These are phyloP conservation scores for Plantago ovata DNA, from an alignment of 257 asterid species.

Conservation along the genomic window DNA sequence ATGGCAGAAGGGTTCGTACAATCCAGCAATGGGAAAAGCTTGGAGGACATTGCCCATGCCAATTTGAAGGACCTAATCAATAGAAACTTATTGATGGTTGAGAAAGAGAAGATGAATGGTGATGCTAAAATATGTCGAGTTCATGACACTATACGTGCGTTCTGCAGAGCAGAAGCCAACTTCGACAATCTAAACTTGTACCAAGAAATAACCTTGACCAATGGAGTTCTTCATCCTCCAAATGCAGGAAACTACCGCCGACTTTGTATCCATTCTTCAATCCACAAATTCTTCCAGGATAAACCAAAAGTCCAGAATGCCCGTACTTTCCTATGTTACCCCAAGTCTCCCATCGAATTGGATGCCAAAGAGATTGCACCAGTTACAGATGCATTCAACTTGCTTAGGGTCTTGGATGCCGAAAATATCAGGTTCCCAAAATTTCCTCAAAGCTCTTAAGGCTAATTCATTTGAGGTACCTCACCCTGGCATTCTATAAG, in stretches of 20 bases:
- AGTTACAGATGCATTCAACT: too few relatives aligned
- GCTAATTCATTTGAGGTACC: background rate
- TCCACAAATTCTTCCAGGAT: background rate
- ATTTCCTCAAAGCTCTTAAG: background rate
- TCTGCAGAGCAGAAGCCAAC: background rate
- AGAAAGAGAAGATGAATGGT: background rate
- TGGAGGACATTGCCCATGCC: background rate
- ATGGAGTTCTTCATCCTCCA: background rate
- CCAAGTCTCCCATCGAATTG: background rate
- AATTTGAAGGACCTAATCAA: background rate
- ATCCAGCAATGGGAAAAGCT: background rate
- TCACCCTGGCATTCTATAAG: too few relatives aligned
- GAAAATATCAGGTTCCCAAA: background rate
- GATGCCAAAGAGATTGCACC: background rate
- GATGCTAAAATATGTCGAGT: background rate
- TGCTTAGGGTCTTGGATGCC: background rate
- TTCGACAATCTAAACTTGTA: background rate
- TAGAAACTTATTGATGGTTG: background rate
- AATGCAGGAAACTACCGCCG: background rate
- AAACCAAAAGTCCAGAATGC: background rate
- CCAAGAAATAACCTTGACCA: background rate
- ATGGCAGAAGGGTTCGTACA: conserved; percentile 3
- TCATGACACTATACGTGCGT: background rate
- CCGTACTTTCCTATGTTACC: background rate
- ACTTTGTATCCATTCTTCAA: background rate